These are phyloP conservation scores for Tilletia indica DNA, from an alignment of 1,284 basidiomycete genomes.

Conservation along the genomic window DNA sequence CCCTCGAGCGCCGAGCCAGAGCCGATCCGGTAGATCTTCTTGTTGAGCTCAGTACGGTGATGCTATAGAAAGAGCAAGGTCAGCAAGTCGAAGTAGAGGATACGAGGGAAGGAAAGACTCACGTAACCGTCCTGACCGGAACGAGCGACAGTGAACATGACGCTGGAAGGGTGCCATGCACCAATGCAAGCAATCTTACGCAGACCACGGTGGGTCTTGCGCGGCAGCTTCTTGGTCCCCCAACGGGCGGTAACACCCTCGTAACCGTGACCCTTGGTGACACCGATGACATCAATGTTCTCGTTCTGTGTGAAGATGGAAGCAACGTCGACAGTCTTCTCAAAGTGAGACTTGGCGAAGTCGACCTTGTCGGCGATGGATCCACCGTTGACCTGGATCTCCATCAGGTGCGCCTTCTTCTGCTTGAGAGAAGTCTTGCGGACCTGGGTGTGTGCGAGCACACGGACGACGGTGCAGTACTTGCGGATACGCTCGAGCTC, in stretches of 20 bases:
- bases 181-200: conserved; percentile 97
- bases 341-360: conserved; percentile 90
- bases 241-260: conserved; percentile 99
- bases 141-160: conserved; percentile 99
- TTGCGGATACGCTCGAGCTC: conserved; percentile 99
- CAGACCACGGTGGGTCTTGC: conserved; percentile 99
- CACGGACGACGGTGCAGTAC: conserved; percentile 99
- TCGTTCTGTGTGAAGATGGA: conserved; percentile 95
- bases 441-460: conserved; percentile 92
- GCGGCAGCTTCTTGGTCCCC: conserved; percentile 97
- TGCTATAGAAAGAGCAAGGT: conserved; percentile 58
- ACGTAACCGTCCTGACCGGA: conserved; percentile 95
- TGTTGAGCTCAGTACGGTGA: conserved; percentile 90
- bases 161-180: conserved; percentile 97
- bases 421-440: conserved; percentile 95
- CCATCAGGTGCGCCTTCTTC: conserved; percentile 99
- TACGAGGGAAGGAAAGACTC: too few species aligned
- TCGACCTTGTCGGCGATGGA: conserved; percentile 96
- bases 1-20: conserved; percentile 69
- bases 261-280: conserved; percentile 99
- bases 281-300: conserved; percentile 93
- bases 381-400: conserved; percentile 99
- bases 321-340: conserved; percentile 87
- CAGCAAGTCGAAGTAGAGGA: too few species aligned
- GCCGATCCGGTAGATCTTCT: conserved; percentile 91